A percentile compares a stretch with the other conserved stretches of the same genome.
These are phyloP conservation scores for Arthrobotrys sphaeroides DNA, from an alignment of 2,329 filamentous ascomycete species.

Conservation along the genomic window DNA sequence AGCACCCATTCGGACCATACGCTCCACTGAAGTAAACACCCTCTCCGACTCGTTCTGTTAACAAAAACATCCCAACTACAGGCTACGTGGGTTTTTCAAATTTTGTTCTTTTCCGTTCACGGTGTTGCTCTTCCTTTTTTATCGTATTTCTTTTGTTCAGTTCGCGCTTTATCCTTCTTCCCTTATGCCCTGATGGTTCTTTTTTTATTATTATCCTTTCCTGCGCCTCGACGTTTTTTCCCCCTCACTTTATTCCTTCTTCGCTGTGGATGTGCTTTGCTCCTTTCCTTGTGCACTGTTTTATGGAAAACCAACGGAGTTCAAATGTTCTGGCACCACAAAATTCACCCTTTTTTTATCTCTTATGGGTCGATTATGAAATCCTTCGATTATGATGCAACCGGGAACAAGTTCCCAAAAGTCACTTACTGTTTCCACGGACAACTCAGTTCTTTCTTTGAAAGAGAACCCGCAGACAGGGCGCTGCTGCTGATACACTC, in stretches of 20 bases:
- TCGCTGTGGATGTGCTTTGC: conserved; percentile 51
- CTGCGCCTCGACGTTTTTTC: conserved; percentile 15
- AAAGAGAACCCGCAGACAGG: conserved; percentile 50
- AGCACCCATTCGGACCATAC: conserved; percentile 57
- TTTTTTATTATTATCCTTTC: background rate
- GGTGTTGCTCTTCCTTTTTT: conserved; percentile 15
- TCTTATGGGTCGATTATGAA: conserved; percentile 51
- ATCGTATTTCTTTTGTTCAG: conserved; percentile 19
- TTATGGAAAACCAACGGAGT: conserved; percentile 50
- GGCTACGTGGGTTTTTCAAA: conserved; percentile 53
- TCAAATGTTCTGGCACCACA: conserved; percentile 54
- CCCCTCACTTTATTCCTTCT: conserved; percentile 20
- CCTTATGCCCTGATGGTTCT: background rate
- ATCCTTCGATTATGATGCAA: conserved; percentile 54
- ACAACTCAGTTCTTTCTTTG: conserved; percentile 43
- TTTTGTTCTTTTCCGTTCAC: conserved; percentile 17
- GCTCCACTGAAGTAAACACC: conserved; percentile 58
- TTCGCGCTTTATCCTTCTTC: conserved; percentile 21
- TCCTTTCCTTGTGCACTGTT: conserved; percentile 51
- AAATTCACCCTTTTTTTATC: conserved; percentile 35
- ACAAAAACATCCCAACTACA: conserved; percentile 47
- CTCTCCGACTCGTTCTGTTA: conserved; percentile 31
- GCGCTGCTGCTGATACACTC: conserved; percentile 50
- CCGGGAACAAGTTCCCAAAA: conserved; percentile 42
- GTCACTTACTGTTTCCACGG: conserved; percentile 46